A percentile compares a stretch with the other conserved stretches of the same genome.
phyloP scores from a whole-genome alignment of 179 eudicot species.

The Silene vulgaris region DNA sequence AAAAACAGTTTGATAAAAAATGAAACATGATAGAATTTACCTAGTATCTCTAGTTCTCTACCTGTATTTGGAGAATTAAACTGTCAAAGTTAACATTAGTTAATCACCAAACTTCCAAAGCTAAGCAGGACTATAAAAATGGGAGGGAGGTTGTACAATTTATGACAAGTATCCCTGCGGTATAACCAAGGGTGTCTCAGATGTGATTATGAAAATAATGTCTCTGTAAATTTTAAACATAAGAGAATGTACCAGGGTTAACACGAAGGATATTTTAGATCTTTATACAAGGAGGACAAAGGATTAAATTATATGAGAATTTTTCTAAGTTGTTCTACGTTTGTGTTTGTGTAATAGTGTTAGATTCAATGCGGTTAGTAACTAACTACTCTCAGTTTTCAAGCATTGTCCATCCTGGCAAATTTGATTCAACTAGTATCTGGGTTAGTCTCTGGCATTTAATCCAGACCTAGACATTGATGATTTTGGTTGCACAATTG shows the following conservation, averaged over 20 bases:
- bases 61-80: not conserved
- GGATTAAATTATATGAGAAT: not conserved
- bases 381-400: not conserved
- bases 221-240: not conserved
- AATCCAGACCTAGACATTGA: not conserved
- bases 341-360: not conserved
- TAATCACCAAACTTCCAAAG: not conserved
- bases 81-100: not conserved
- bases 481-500: not conserved
- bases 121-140: not conserved
- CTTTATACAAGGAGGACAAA: not conserved
- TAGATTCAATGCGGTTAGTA: not conserved
- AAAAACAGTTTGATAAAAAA: too few relatives aligned
- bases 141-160: not conserved
- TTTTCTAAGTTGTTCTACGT: not conserved
- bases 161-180: not conserved
- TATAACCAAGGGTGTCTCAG: not conserved
- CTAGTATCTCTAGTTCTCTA: not conserved
- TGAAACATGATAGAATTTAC: not conserved
- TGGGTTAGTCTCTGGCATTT: not conserved
- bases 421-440: not conserved
- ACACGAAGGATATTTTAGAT: not conserved
- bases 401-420: slow-evolving; percentile 10
- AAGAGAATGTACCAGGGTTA: not conserved
- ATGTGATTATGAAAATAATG: not conserved